These are phyloP conservation scores for Waitea zeae DNA, from an alignment of 1,284 basidiomycete species.

Conservation along the genomic window DNA sequence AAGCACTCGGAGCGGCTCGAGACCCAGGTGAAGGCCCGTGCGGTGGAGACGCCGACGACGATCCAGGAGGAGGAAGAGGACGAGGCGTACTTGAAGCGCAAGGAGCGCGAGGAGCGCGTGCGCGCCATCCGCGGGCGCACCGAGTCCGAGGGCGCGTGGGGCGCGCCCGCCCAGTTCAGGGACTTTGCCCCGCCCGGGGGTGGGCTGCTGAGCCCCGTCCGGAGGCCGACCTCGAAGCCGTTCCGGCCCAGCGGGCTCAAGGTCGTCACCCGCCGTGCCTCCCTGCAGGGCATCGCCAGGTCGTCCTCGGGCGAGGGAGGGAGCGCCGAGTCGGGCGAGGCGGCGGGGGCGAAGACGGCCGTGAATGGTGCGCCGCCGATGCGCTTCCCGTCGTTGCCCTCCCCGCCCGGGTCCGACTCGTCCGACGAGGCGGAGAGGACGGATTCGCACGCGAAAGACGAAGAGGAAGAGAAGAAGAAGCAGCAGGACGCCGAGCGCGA, in stretches of 20 bases:
- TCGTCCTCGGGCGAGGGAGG: no score
- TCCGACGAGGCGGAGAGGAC: no score
- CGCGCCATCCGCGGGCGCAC: conserved; percentile 23
- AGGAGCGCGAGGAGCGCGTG: conserved; percentile 37
- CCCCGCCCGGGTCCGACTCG: background rate
- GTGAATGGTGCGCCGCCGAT: no score
- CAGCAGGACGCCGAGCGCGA: background rate
- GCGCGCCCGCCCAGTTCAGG: conserved; percentile 17
- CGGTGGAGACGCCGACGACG: conserved; percentile 16
- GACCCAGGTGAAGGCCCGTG: conserved; percentile 31
- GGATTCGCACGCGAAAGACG: no score
- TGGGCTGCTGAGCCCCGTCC: conserved; percentile 18
- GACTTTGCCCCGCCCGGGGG: conserved; percentile 54
- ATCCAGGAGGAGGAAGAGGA: conserved; percentile 23
- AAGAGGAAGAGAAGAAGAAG: no score
- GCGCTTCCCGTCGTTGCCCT: background rate
- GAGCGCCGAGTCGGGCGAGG: no score
- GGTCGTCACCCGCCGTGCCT: background rate
- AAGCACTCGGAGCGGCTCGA: conserved; percentile 53
- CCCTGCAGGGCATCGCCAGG: no score
- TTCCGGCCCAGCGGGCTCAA: no score
- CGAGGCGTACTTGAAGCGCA: conserved; percentile 26
- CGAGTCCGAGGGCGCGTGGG: conserved; percentile 13
- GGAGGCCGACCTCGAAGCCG: no score
- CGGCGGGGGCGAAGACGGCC: no score